Evolutionary conservation across 2,329 filamentous ascomycete species (phyloP).

Genomic region (Periglandula ipomoeae): DNA sequence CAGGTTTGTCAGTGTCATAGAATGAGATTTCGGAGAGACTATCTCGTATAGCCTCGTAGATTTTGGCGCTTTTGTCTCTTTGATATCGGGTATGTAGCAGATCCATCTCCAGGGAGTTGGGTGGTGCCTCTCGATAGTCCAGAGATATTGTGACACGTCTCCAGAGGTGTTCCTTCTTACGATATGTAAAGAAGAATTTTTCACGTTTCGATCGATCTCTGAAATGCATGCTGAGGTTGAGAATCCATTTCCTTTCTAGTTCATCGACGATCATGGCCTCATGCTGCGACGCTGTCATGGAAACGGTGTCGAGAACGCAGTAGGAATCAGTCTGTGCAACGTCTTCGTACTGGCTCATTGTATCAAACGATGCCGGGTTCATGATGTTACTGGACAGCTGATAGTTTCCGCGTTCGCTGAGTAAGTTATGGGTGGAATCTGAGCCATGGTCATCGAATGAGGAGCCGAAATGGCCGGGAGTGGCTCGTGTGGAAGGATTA

Average conservation of each 20-base stretch:
- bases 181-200: conserved; percentile 96
- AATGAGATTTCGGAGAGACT: conserved; percentile 92
- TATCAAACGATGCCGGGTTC: not conserved
- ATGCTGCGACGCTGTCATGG: conserved; percentile 44
- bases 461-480: conserved; percentile 28
- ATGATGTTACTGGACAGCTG: not conserved
- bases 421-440: not conserved
- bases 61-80: conserved; percentile 82
- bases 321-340: conserved; percentile 19
- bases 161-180: conserved; percentile 70
- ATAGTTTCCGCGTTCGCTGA: not conserved
- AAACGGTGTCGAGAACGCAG: conserved; percentile 33
- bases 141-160: conserved; percentile 85
- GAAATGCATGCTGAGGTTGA: conserved; percentile 98
- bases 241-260: conserved; percentile 82
- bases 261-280: conserved; percentile 66
- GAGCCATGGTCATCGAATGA: not conserved
- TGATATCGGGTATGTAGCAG: conserved; percentile 71
- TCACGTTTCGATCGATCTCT: conserved; percentile 85
- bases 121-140: conserved; percentile 76
- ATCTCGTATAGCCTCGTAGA: conserved; percentile 90
- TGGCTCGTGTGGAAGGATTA: conserved; percentile 38
- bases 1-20: conserved; percentile 91
- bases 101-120: conserved; percentile 78
- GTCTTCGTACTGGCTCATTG: conserved; percentile 8